phyloP scores from a whole-genome alignment of 2,329 filamentous ascomycete species.

The Fonsecaea monophora region DNA sequence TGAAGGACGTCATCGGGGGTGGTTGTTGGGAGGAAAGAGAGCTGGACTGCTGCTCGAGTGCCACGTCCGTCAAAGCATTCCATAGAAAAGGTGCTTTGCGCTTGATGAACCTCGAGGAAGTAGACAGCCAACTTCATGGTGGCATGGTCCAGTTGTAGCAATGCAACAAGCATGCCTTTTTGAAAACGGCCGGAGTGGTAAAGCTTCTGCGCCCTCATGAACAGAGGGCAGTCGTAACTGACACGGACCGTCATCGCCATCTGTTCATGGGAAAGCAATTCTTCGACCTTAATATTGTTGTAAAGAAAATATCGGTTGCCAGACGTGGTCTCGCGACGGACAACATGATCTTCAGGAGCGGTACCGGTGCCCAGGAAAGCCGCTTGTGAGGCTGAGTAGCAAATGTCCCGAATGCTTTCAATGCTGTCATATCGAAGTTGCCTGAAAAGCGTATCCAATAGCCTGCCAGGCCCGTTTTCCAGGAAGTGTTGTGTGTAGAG shows the following conservation, averaged over 20 bases:
- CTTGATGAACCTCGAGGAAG: conserved; percentile 41
- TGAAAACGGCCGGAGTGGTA: conserved; percentile 40
- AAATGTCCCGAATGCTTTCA: conserved; percentile 44
- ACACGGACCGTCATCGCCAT: conserved; percentile 40
- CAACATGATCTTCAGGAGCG: conserved; percentile 1
- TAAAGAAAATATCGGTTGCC: conserved; percentile 35
- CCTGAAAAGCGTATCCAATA: conserved; percentile 49
- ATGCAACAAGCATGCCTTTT: conserved; percentile 43
- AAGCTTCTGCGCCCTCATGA: conserved; percentile 40
- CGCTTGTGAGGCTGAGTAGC: conserved; percentile 41
- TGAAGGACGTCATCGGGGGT: conserved; percentile 38
- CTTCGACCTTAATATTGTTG: conserved; percentile 28
- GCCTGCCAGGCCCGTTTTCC: conserved; percentile 40
- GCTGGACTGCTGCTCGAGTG: conserved; percentile 33
- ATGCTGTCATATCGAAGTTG: conserved; percentile 47
- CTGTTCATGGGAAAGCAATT: conserved; percentile 34
- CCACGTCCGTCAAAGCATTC: conserved; percentile 28
- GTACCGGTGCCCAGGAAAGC: conserved; percentile 24
- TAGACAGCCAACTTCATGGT: conserved; percentile 38
- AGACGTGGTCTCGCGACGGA: conserved; percentile 28
- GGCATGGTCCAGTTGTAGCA: conserved; percentile 40
- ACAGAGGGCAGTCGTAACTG: conserved; percentile 43
- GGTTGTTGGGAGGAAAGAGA: conserved; percentile 29
- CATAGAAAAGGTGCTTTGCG: conserved; percentile 38
- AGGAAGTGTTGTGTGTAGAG: conserved; percentile 41